phyloP scores from a whole-genome alignment of 345 rosid genomes.

The Eucalyptus cloeziana region DNA sequence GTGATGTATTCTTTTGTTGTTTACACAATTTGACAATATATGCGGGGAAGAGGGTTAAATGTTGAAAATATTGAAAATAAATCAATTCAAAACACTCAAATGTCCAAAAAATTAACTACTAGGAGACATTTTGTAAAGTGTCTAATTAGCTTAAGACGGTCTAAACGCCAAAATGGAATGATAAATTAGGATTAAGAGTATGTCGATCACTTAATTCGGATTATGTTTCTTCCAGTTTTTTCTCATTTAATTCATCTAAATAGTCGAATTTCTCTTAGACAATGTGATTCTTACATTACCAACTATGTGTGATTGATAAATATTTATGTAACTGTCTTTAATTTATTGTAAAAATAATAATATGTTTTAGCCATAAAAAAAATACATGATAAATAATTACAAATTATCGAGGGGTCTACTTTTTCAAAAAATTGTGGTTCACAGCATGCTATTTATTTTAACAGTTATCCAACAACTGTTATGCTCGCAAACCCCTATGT shows the following conservation, averaged over 20 bases:
- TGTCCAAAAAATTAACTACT: background rate
- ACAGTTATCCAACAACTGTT: accelerated
- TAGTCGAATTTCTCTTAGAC: accelerated
- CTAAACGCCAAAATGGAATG: background rate
- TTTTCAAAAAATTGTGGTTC: accelerated
- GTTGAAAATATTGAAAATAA: background rate
- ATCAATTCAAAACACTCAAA: background rate
- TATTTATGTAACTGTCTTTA: no score
- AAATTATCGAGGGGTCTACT: accelerated
- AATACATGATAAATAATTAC: accelerated
- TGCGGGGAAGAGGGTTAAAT: background rate
- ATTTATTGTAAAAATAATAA: accelerated
- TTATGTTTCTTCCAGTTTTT: background rate
- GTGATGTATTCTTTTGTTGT: background rate
- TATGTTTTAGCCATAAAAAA: no score
- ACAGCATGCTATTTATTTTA: no score
- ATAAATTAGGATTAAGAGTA: background rate
- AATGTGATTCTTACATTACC: background rate
- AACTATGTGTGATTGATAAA: accelerated
- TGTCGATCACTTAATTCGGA: background rate
- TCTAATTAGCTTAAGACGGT: background rate
- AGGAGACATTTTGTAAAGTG: background rate
- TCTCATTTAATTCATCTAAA: background rate
- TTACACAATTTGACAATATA: background rate
- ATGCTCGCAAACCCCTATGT: accelerated